Percentiles rank a stretch among this genome's conserved stretches.
phyloP scores from a whole-genome alignment of 139 green algal genomes.

The Micractinium sp. region DNA sequence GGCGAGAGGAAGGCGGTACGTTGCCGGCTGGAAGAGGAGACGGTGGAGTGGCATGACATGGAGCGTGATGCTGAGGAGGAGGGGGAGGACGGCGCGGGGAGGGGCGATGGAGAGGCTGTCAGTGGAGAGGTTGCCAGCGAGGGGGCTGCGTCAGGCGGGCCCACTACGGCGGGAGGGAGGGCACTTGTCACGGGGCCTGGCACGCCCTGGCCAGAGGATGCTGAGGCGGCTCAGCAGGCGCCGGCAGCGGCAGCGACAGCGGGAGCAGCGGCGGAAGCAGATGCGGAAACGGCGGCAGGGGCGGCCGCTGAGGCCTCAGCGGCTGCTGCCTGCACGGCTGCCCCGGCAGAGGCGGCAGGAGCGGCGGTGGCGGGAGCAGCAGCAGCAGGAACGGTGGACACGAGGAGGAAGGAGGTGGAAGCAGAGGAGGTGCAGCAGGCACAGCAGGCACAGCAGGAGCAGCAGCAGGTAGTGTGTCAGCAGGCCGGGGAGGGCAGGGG shows the following conservation, averaged over 20 bases:
- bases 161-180: not conserved
- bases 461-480: not conserved
- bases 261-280: not conserved
- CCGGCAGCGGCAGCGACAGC: not conserved
- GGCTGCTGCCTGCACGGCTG: not conserved
- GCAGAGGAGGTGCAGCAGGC: not conserved
- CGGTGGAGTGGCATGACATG: conserved; percentile 7
- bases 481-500: not conserved
- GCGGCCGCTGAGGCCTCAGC: not conserved
- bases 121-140: not conserved
- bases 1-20: not conserved
- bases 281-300: not conserved
- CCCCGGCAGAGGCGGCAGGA: too few species aligned
- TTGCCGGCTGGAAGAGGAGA: not conserved
- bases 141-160: not conserved
- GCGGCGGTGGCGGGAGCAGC: too few species aligned
- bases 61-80: not conserved
- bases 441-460: not conserved
- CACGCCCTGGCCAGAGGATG: too few species aligned
- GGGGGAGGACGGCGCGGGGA: not conserved
- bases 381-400: not conserved
- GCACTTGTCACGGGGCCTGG: not conserved
- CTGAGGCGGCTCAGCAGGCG: too few species aligned
- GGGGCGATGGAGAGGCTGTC: too few species aligned
- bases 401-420: not conserved